These are phyloP conservation scores for Rhypophila decipiens DNA, from an alignment of 495 filamentous ascomycete genomes.

Conservation along the genomic window DNA sequence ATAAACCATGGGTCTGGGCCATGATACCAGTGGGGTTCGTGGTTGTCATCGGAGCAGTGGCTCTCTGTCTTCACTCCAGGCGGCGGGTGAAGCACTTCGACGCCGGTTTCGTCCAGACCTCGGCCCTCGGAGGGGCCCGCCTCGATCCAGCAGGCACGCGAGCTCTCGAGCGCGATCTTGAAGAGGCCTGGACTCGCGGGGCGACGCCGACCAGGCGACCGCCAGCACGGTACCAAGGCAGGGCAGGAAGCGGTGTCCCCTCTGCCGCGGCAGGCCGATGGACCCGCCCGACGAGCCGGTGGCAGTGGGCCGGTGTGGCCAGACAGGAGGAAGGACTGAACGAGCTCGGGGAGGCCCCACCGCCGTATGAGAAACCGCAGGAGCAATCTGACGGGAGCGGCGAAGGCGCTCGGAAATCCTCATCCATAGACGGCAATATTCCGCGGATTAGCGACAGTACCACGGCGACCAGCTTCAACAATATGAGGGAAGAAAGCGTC, in stretches of 20 bases:
- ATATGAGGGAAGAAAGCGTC: background rate
- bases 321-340: slow-evolving; percentile 45
- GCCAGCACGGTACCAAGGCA: background rate
- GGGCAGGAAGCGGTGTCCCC: background rate
- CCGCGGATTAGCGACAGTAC: background rate
- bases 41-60: slow-evolving; percentile 8
- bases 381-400: no score
- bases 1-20: slow-evolving; percentile 14
- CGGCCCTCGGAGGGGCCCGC: background rate
- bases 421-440: background rate
- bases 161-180: slow-evolving; percentile 17
- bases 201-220: slow-evolving; percentile 2
- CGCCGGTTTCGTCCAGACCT: background rate
- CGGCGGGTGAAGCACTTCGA: slow-evolving; percentile 4
- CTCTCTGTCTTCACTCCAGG: slow-evolving; percentile 11
- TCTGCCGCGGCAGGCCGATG: background rate
- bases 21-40: slow-evolving; percentile 19
- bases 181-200: slow-evolving; percentile 19
- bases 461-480: background rate
- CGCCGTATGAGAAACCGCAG: slow-evolving; percentile 36
- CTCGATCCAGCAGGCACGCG: background rate
- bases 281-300: background rate
- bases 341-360: slow-evolving; percentile 53
- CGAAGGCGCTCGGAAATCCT: background rate
- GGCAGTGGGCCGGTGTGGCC: slow-evolving; percentile 8